Conservation (phyloP, 352 stramenopile species). For the Phytopythium litorale region DNA sequence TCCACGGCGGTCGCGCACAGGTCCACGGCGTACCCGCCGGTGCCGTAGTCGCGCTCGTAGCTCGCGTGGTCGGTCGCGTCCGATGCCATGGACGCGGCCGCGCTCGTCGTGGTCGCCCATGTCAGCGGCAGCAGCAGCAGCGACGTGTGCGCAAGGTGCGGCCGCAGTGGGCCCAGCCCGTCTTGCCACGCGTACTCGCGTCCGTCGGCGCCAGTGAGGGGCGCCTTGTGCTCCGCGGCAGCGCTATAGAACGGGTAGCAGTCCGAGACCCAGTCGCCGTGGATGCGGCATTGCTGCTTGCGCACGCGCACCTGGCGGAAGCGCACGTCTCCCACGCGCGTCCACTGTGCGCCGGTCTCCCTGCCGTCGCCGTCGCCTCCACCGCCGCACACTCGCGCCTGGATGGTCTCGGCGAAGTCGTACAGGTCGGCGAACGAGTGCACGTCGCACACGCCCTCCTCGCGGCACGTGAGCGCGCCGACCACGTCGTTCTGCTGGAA, state of each 20-base stretch:
- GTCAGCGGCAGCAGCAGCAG: constrained; percentile 7
- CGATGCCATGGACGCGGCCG: constrained; percentile 3
- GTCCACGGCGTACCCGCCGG: constrained; percentile 72
- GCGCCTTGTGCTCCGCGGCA: constrained; percentile 42
- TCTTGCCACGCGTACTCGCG: constrained; percentile 69
- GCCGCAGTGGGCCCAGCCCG: constrained; percentile 47
- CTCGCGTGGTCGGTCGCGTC: neutral
- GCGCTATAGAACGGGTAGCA: constrained; percentile 76
- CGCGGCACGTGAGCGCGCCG: constrained; percentile 64
- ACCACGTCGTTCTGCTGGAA: constrained; percentile 87
- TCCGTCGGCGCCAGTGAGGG: constrained; percentile 36
- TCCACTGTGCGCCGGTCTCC: constrained; percentile 64
- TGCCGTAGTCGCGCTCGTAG: constrained; percentile 35
- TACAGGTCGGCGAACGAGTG: constrained; percentile 78
- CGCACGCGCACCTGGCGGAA: constrained; percentile 83
- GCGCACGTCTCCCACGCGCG: constrained; percentile 68
- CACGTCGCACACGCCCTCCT: constrained; percentile 77
- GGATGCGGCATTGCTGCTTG: constrained; percentile 62
- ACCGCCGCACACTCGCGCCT: constrained; percentile 42
- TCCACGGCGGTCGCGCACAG: constrained; percentile 54
- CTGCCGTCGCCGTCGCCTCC: constrained; percentile 27
- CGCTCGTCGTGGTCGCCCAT: constrained; percentile 5
- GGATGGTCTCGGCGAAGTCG: constrained; percentile 56
- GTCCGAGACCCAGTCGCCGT: constrained; percentile 48
- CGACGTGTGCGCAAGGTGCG: constrained; percentile 45